A percentile compares a stretch with the other conserved stretches of the same genome.
Conservation (phyloP, 2,329 filamentous ascomycete genomes). For the Monosporascus sp. region DNA sequence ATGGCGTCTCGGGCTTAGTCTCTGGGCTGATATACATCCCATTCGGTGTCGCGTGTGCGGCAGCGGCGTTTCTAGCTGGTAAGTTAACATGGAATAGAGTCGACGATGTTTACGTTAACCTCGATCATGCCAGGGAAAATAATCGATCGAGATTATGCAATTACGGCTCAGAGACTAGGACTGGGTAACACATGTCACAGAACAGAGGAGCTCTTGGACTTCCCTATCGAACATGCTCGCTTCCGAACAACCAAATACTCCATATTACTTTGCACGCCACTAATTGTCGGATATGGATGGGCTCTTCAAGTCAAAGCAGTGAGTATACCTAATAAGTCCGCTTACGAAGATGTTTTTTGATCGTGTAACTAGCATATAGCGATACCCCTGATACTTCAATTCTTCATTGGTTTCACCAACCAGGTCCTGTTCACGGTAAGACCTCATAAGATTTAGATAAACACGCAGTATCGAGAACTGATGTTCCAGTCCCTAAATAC, state of each 20-base stretch:
- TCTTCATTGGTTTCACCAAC: conserved; percentile 10
- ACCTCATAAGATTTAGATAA: background rate
- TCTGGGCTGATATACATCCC: conserved; percentile 8
- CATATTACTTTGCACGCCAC: conserved; percentile 1
- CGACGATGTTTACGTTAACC: background rate
- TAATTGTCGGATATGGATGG: conserved; percentile 9
- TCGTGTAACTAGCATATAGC: conserved; percentile 6
- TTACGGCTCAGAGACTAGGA: background rate
- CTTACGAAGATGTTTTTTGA: background rate
- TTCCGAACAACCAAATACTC: conserved; percentile 2
- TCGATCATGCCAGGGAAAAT: conserved; percentile 1
- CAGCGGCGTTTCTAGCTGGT: conserved; percentile 3
- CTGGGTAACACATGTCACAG: background rate
- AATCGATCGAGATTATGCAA: conserved; percentile 5
- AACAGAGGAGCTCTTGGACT: background rate
- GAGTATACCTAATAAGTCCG: background rate
- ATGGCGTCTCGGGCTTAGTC: conserved; percentile 4
- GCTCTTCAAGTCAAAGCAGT: conserved; percentile 1
- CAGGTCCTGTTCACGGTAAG: conserved; percentile 6
- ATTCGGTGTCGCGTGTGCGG: conserved; percentile 7
- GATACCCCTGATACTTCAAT: conserved; percentile 8
- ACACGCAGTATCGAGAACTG: background rate
- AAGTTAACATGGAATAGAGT: background rate
- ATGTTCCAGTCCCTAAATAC: conserved; percentile 6
- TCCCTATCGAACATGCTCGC: conserved; percentile 7